Evolutionary conservation across 1,284 basidiomycete genomes (phyloP), one percentile per base, ranked within the genome.

Genomic region (Fomitopsis betulina): DNA sequence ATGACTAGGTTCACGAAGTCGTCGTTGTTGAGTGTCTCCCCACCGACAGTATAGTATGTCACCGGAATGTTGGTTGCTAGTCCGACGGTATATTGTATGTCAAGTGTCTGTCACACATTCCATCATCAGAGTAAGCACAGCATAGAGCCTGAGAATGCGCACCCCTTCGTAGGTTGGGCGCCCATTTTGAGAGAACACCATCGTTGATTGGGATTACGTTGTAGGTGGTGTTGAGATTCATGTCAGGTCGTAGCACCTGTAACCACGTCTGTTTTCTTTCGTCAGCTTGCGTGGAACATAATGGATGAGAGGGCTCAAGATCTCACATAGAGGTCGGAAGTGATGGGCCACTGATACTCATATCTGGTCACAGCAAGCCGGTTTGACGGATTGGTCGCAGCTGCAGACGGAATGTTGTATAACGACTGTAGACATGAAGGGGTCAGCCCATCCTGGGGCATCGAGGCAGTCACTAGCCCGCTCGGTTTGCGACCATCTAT

Each of bases 11-110:
- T 54, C 35, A 37, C 35, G 19, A 67, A 60, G 17, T 64, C 63
- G 38, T 65, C 67, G 17, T 64, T 60, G 50, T 58, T 57, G 53
- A 58, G 8, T 9, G 35, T 37, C 13, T 37, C 32, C 19, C 62
- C 43, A 17, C 65, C 66, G 12, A 65, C 65, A 17, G 64, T 63
- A 7, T 63, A 42, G 43, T 62, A 62, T 17, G 38, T 69, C 21
- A 62, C 60, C 42, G 64, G 57, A 25, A 66, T 62, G 76, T 74
- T 79, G 77, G 73, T 81, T 81, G 71, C 81, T 82, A 88, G 71
- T 21, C 79, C 83, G 9, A 76, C 79, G 12, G 83, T 80, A 60
- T 86, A 86, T 71, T 88, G 83, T 39, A 85, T 81, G 62, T 87
- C 84, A 13, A 87, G 72, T 63, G 84, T 83, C 45, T 43, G 55